These are phyloP conservation scores for Malania oleifera DNA, from an alignment of 164 flowering plant genomes.

Conservation along the genomic window DNA sequence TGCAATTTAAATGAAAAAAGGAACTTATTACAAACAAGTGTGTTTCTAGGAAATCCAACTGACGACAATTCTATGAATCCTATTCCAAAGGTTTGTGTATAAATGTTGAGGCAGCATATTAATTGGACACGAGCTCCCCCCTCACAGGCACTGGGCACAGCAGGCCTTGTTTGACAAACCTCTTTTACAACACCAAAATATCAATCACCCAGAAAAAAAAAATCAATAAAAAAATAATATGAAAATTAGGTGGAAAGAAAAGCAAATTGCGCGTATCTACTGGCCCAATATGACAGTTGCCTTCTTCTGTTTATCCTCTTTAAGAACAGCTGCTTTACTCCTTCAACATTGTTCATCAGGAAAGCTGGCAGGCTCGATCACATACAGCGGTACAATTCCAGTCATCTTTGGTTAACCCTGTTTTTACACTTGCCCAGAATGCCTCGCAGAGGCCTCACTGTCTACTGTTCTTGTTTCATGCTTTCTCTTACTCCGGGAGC, in stretches of 20 bases:
- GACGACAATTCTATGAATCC: constrained; percentile 11
- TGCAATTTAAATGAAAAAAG: constrained; percentile 4
- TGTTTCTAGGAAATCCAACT: constrained; percentile 6
- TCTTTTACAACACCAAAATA: constrained; percentile 9
- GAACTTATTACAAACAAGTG: constrained; percentile 8
- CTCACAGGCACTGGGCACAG: constrained; percentile 6
- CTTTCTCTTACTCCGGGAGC: constrained; percentile 62
- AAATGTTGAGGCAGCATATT: constrained; percentile 14
- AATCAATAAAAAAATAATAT: background rate
- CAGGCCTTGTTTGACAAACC: constrained; percentile 4
- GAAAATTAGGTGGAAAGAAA: constrained; percentile 1
- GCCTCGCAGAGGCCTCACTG: constrained; percentile 30
- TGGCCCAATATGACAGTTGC: constrained; percentile 5
- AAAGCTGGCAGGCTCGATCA: constrained; percentile 7
- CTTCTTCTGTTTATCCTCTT: constrained; percentile 10
- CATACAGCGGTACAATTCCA: constrained; percentile 1
- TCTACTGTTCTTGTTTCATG: constrained; percentile 41
- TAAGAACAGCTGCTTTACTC: background rate
- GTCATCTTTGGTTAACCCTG: background rate
- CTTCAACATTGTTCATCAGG: constrained; percentile 4
- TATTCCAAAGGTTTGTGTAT: constrained; percentile 24
- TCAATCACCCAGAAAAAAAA: constrained; percentile 16
- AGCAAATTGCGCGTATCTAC: constrained; percentile 11
- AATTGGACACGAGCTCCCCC: constrained; percentile 12
- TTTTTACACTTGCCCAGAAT: constrained; percentile 30